These are phyloP conservation scores for Calonectria hawksworthii DNA, from an alignment of 2,329 filamentous ascomycete genomes.

Conservation along the genomic window DNA sequence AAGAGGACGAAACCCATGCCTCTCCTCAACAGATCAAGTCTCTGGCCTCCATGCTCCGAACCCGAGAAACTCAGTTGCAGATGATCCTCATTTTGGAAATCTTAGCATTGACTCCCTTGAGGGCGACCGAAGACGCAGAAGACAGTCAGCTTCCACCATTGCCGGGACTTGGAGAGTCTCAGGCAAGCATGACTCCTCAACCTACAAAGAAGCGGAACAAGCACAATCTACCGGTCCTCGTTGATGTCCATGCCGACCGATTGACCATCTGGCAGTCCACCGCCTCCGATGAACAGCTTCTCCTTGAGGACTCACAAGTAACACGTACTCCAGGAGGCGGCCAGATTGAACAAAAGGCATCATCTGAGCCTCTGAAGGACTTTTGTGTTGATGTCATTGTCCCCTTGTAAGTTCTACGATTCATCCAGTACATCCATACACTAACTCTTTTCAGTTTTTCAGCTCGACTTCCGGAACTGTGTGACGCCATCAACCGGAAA, in stretches of 20 bases:
- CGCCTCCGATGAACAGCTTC: conserved; percentile 69
- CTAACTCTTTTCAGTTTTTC: conserved; percentile 72
- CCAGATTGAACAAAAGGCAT: conserved; percentile 56
- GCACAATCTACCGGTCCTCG: conserved; percentile 74
- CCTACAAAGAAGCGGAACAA: conserved; percentile 69
- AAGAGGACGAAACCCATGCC: conserved; percentile 63
- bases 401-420: conserved; percentile 74
- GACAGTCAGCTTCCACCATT: conserved; percentile 64
- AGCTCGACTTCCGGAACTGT: conserved; percentile 79
- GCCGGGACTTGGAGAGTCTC: conserved; percentile 52
- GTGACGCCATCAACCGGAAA: conserved; percentile 79
- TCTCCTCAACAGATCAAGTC: conserved; percentile 70
- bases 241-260: conserved; percentile 82
- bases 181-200: conserved; percentile 46
- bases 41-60: conserved; percentile 75
- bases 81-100: conserved; percentile 85
- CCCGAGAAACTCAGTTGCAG: conserved; percentile 84
- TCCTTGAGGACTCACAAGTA: conserved; percentile 64
- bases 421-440: background rate
- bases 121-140: conserved; percentile 54
- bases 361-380: conserved; percentile 76
- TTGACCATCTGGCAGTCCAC: conserved; percentile 89
- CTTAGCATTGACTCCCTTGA: conserved; percentile 74
- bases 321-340: conserved; percentile 49
- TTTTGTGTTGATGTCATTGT: conserved; percentile 87